Evolutionary conservation across 208 protist genomes (phyloP), one percentile per base, ranked within the genome.

Genomic region (Trypanosoma avium): DNA sequence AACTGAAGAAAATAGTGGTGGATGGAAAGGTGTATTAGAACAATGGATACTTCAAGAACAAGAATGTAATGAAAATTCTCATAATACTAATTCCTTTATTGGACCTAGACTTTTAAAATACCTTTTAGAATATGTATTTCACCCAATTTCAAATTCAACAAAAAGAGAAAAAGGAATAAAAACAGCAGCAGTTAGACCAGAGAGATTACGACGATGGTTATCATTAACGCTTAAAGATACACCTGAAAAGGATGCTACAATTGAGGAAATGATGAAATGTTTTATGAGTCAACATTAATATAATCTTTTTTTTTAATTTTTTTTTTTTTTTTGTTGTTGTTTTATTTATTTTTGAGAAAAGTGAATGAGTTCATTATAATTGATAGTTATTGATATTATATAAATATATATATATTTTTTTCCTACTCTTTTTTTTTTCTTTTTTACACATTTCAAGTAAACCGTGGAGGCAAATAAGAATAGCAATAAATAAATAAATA

Each of bases 111-210:
- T 92, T 32, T 85, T 82, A 76, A 50, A 77, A 42, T 90, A 92
- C 61, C 30, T 92, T 60, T 77, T 82, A 63, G 75, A 83, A 32
- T 88, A 77, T 60, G 86, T 90, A 36, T 55, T 92, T 21, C 13
- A 52, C 72, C 49, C 60, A 5, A 7, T 59, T 38, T 7, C 13
- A n/a, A 5, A 5, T 58, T 17, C 19, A 7, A 48, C 35, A 6
- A 47, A 50, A 17, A 33, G 2, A 13, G 6, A 33, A 9, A 24
- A 17, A 22, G 29, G 22, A 1, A 47, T 17, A 27, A 46, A 15
- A 7, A 46, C 55, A 1, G 32, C 77, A 6, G 19, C 26, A 12
- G 53, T 73, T 13, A 15, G 8, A 19, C 54, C 57, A 24, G 22
- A 22, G 27, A 49, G 21, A 1, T 63, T 53, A 19, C 49, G 65